Base-by-base conservation (phyloP, 257 asterid genomes). In the Eucommia ulmoides region DNA sequence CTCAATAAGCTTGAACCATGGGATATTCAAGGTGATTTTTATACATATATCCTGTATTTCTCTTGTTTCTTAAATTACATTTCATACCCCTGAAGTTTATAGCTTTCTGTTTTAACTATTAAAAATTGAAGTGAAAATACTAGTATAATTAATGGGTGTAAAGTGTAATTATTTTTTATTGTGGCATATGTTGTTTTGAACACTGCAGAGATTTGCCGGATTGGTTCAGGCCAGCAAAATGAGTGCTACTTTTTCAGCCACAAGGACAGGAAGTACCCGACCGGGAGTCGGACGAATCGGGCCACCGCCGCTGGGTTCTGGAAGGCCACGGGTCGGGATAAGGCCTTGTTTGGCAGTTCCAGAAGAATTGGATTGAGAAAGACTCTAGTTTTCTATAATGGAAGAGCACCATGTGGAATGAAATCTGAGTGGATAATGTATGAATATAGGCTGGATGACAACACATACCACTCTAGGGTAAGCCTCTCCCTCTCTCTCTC, bases 241-340 rank as follows among this genome's bases (percentile, higher is more conserved):
- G 68, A 63, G 7, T 63, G 63, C 63, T 63, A 63, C 38, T 63
- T 63, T 24, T 63, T 63, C 58, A 63, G 68, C 20, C 68, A 63
- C 47, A 63, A 63, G 20, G 68, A 63, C 53, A 63, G 48, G 63
- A 63, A 63, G n/a, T 63, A 56, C 12, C 61, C 61, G 6, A 25
- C 61, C 7, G 61, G 61, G 42, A 64, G 65, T 7, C 41, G 70
- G 3, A 64, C 65, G 0, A 64, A 64, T 51, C 49, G 70, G 8
- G 70, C 70, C 8, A 64, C 70, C 3, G 45, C 55, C 1, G 70
- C 61, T 0, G 70, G 70, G 0, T 64, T 64, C 24, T 64, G 70
- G 70, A 64, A 64, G 60, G 70, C 70, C 17, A 58, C 65, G 5
- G 70, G 70, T 6, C 59, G 65, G 12, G 70, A 58, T 49, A 64